Conservation (phyloP, 805 yeast species). For the Candida silvatica region DNA sequence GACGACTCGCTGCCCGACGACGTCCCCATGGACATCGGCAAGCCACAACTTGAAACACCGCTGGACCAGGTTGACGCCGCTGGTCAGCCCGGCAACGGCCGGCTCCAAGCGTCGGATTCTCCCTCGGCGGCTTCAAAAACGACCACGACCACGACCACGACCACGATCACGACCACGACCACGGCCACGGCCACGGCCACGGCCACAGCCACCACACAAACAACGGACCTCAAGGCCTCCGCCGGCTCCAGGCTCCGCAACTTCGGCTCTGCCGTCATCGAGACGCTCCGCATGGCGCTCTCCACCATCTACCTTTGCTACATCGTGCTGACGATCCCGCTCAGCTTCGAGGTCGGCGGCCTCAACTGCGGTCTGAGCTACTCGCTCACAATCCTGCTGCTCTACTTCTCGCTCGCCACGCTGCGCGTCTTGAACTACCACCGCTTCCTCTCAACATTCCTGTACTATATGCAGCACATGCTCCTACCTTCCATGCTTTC, state of each 20-base stretch:
- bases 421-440: constrained; percentile 47
- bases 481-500: constrained; percentile 76
- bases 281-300: constrained; percentile 26
- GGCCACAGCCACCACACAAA: no score
- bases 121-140: not conserved
- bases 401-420: constrained; percentile 69
- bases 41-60: no score
- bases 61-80: no score
- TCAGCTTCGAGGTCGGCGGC: constrained; percentile 93
- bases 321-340: constrained; percentile 76
- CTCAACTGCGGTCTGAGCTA: constrained; percentile 81
- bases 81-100: no score
- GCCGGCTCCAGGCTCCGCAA: not conserved
- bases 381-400: constrained; percentile 59
- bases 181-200: no score
- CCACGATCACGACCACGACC: no score
- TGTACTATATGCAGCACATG: constrained; percentile 78
- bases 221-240: no score
- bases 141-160: no score
- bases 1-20: no score
- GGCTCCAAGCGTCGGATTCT: not conserved
- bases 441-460: constrained; percentile 32
- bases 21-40: no score
- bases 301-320: constrained; percentile 57
- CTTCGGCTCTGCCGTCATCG: not conserved